These are phyloP conservation scores for Vitis riparia DNA, from an alignment of 164 flowering plant species.

Conservation along the genomic window DNA sequence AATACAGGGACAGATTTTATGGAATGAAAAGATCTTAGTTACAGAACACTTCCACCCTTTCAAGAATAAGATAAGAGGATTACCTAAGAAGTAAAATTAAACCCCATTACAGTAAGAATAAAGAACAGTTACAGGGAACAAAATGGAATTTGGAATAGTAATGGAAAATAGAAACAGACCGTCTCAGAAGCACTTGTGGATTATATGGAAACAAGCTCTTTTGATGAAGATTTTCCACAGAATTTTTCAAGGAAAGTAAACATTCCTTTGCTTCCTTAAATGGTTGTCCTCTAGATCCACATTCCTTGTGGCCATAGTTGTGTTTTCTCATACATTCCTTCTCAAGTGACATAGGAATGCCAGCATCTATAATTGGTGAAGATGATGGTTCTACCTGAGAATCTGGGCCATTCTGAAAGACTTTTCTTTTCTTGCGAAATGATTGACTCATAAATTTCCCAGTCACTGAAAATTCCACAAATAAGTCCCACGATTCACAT, in stretches of 20 bases:
- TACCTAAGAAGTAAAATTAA: too few relatives aligned
- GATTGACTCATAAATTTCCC: constrained; percentile 16
- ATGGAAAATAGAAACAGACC: constrained; percentile 37
- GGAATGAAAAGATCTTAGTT: too few relatives aligned
- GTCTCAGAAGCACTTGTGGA: constrained; percentile 72
- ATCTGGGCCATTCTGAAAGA: constrained; percentile 16
- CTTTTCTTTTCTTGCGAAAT: constrained; percentile 51
- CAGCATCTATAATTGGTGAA: constrained; percentile 8
- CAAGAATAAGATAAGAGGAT: too few relatives aligned
- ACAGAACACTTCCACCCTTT: too few relatives aligned
- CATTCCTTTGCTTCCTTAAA: constrained; percentile 59
- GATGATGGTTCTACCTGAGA: constrained; percentile 15
- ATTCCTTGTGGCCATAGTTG: constrained; percentile 7
- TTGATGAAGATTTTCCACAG: constrained; percentile 61
- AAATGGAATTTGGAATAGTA: not conserved
- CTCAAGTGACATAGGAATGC: constrained; percentile 10
- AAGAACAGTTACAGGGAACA: not conserved
- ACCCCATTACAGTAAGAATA: not conserved
- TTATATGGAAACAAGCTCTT: constrained; percentile 85
- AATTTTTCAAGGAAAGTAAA: constrained; percentile 57
- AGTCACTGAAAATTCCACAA: constrained; percentile 42
- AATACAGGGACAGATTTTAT: too few relatives aligned
- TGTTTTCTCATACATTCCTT: constrained; percentile 8
- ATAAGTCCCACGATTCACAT: constrained; percentile 51
- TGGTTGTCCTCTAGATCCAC: constrained; percentile 12